These are phyloP conservation scores for Ceratobasidium sp. DNA, from an alignment of 1,284 basidiomycete species.

Conservation along the genomic window DNA sequence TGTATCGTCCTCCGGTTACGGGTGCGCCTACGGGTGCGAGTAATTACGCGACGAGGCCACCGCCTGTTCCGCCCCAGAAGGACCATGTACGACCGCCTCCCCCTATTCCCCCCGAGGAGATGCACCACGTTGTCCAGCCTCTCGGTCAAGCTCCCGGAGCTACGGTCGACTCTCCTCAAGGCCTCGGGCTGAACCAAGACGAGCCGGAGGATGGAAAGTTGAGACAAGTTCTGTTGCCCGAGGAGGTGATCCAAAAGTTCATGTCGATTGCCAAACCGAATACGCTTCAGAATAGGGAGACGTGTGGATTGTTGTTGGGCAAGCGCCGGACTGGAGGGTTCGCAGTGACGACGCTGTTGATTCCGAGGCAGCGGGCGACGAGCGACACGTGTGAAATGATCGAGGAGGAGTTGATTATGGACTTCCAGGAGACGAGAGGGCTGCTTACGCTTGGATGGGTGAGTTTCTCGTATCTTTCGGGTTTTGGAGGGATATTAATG, in stretches of 20 bases:
- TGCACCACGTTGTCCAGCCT: not conserved
- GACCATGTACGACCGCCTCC: conserved; percentile 12
- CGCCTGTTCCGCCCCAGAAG: conserved; percentile 24
- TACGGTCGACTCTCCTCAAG: not conserved
- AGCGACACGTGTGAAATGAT: conserved; percentile 91
- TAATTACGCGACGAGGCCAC: conserved; percentile 39
- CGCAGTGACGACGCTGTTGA: conserved; percentile 79
- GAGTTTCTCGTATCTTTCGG: conserved; percentile 55
- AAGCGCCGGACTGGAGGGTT: conserved; percentile 70
- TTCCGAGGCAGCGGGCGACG: conserved; percentile 87
- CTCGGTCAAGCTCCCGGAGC: not conserved
- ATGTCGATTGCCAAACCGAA: conserved; percentile 75
- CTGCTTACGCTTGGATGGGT: conserved; percentile 92
- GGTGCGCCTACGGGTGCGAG: not conserved
- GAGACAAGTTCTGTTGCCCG: conserved; percentile 62
- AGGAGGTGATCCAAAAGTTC: conserved; percentile 78
- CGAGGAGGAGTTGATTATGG: conserved; percentile 86
- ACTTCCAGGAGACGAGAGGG: conserved; percentile 78
- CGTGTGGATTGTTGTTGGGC: conserved; percentile 75
- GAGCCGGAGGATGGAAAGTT: conserved; percentile 35
- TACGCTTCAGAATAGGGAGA: conserved; percentile 71
- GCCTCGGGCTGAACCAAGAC: conserved; percentile 13
- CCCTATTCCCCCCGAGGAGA: not conserved
- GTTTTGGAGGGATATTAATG: conserved; percentile 24
- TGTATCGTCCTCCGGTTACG: not conserved